These are phyloP conservation scores for Dioszegia aurantiaca DNA, from an alignment of 768 basidiomycete genomes.

Conservation along the genomic window DNA sequence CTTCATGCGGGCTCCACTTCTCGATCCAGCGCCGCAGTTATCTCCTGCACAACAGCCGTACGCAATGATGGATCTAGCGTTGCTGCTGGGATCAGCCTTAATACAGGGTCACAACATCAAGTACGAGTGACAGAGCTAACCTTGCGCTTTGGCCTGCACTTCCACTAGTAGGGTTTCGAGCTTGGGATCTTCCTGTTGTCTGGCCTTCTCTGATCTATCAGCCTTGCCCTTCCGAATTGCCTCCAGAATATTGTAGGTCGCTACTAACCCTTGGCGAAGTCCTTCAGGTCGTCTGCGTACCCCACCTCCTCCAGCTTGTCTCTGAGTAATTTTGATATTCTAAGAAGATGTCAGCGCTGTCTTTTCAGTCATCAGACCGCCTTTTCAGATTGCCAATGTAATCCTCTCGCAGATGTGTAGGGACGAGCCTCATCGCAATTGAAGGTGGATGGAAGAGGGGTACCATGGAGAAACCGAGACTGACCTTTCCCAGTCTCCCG, in stretches of 20 bases:
- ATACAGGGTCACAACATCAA: neutral
- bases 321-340: constrained; percentile 33
- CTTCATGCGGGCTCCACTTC: constrained; percentile 39
- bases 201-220: constrained; percentile 28
- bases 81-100: constrained; percentile 12
- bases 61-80: constrained; percentile 27
- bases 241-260: neutral
- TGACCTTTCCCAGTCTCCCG: constrained; percentile 48
- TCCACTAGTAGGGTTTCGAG: constrained; percentile 28
- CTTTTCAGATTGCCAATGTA: no score
- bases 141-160: constrained; percentile 29
- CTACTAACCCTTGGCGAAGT: constrained; percentile 41
- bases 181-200: constrained; percentile 39
- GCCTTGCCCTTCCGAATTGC: neutral
- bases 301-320: constrained; percentile 34
- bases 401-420: no score
- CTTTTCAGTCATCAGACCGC: neutral
- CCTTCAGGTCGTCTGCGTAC: constrained; percentile 44
- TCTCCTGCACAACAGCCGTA: constrained; percentile 33
- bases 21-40: constrained; percentile 38
- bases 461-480: no score
- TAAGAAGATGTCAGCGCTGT: constrained; percentile 6
- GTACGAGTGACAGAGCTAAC: constrained; percentile 17
- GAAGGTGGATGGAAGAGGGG: no score
- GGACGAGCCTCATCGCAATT: no score